Evolutionary conservation across 2,329 filamentous ascomycete species (phyloP).

Genomic region (Trichoderma koningii): DNA sequence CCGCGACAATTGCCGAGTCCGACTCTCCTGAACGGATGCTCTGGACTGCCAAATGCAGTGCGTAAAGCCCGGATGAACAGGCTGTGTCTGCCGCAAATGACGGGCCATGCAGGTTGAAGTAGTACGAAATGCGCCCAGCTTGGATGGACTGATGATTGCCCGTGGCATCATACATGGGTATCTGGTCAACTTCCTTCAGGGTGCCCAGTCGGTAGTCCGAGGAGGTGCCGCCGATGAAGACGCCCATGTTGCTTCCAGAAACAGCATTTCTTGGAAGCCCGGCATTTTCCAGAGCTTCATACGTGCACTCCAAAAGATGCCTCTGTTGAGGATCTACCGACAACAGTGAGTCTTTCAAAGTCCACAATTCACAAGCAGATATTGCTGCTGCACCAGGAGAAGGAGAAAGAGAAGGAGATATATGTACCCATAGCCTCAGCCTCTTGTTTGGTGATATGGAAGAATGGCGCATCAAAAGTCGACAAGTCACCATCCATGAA

Average conservation of each 20-base stretch:
- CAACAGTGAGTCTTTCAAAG: not conserved
- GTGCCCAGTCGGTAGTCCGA: conserved; percentile 52
- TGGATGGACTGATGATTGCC: conserved; percentile 55
- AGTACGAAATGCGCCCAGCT: conserved; percentile 57
- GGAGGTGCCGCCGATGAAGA: conserved; percentile 52
- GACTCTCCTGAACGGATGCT: conserved; percentile 51
- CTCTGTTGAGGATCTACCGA: conserved; percentile 54
- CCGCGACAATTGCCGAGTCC: conserved; percentile 49
- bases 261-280: conserved; percentile 52
- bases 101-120: conserved; percentile 57
- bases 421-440: conserved; percentile 52
- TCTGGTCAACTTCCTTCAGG: conserved; percentile 46
- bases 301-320: conserved; percentile 55
- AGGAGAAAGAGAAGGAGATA: too few relatives aligned
- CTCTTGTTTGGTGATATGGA: conserved; percentile 54
- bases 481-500: conserved; percentile 51
- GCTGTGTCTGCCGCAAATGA: conserved; percentile 56
- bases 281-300: conserved; percentile 57
- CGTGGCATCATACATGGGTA: conserved; percentile 56
- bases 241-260: conserved; percentile 51
- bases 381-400: not conserved
- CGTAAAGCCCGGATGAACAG: conserved; percentile 54
- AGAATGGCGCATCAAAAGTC: conserved; percentile 55
- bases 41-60: conserved; percentile 54
- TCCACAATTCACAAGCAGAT: not conserved